Evolutionary conservation across 805 yeast genomes (phyloP), one percentile per base, ranked within the genome.

Genomic region (Komagataella populi): DNA sequence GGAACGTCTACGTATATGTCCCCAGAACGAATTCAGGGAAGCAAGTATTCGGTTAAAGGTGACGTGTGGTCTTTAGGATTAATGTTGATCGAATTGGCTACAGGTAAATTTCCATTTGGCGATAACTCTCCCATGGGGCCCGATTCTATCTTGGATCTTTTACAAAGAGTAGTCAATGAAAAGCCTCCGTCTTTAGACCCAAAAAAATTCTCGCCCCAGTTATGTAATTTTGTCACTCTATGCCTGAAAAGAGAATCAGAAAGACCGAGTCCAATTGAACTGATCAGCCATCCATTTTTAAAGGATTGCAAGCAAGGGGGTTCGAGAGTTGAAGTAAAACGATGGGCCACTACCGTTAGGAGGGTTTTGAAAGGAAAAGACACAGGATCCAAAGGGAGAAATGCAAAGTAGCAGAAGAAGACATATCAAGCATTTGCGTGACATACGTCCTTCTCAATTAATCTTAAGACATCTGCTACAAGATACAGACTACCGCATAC

Each of bases 1-100:
- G 99, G 99, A 1, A 93, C 99, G 0, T 88, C 96, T 1, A 88
- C 95, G 0, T 93, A 93, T 63, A 93, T 93, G 95, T 86, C 96
- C 1, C 99, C 99, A 0, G 99, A 93, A 60, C 76, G 99, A 55
- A 91, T 93, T 51, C 96, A 89, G 67, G 99, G 99, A 17, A 87
- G 87, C 46, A 83, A 83, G 7, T 93, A 93, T 67, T 85, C 96
- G 6, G 83, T 90, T n/a, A 89, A 90, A 58, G 91, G 96, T 44
- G 99, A 93, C 64, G 91, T 93, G 10, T 93, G 99, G 99, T 88
- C 97, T 0, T 69, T 90, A 57, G 99, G 99, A 1, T 70, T 93
- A 47, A 85, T 90, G 83, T 71, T 93, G 45, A 80, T 87, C 49
- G 98, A 93, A 64, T 70, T 93, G 50, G 91, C 96, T 1, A 79